Evolutionary conservation across 495 filamentous ascomycete species (phyloP).

Genomic region (Stereocaulon alpinum): DNA sequence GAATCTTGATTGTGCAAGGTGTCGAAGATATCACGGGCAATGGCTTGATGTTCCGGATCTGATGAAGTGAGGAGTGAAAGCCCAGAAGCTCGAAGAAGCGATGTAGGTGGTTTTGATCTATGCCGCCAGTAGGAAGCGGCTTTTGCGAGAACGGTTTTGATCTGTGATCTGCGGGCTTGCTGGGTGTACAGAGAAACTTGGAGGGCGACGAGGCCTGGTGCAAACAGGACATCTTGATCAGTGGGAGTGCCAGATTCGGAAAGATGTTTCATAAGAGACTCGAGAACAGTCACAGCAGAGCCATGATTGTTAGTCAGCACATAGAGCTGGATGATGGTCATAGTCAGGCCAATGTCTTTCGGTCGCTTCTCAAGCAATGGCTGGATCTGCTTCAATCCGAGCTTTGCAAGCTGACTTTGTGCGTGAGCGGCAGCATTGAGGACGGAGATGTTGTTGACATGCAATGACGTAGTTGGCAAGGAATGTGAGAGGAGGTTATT

Average conservation of each 20-base stretch:
- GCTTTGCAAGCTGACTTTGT: slow-evolving; percentile 50
- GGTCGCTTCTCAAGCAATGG: slow-evolving; percentile 67
- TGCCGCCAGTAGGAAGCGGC: slow-evolving; percentile 74
- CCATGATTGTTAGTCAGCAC: slow-evolving; percentile 62
- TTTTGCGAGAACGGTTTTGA: slow-evolving; percentile 61
- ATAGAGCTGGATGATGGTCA: slow-evolving; percentile 81
- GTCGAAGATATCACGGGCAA: slow-evolving; percentile 66
- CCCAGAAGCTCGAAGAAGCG: slow-evolving; percentile 71
- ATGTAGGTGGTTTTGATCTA: slow-evolving; percentile 38
- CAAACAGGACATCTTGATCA: slow-evolving; percentile 61
- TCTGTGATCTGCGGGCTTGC: slow-evolving; percentile 65
- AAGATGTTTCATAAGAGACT: slow-evolving; percentile 62
- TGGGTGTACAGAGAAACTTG: slow-evolving; percentile 70
- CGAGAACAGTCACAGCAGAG: slow-evolving; percentile 64
- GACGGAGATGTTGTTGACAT: slow-evolving; percentile 56
- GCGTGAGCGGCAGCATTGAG: slow-evolving; percentile 72
- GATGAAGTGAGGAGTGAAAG: slow-evolving; percentile 67
- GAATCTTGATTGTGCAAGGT: slow-evolving; percentile 52
- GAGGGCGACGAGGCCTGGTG: slow-evolving; percentile 77
- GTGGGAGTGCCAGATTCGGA: slow-evolving; percentile 42
- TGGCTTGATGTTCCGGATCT: slow-evolving; percentile 49
- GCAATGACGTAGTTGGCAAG: slow-evolving; percentile 45
- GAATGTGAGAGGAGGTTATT: slow-evolving; percentile 43
- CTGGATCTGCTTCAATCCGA: slow-evolving; percentile 62
- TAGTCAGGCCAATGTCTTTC: slow-evolving; percentile 69